Percentiles rank a stretch among this genome's conserved stretches.
phyloP scores from a whole-genome alignment of 495 filamentous ascomycete species.

The Hypoxylon perforatum region DNA sequence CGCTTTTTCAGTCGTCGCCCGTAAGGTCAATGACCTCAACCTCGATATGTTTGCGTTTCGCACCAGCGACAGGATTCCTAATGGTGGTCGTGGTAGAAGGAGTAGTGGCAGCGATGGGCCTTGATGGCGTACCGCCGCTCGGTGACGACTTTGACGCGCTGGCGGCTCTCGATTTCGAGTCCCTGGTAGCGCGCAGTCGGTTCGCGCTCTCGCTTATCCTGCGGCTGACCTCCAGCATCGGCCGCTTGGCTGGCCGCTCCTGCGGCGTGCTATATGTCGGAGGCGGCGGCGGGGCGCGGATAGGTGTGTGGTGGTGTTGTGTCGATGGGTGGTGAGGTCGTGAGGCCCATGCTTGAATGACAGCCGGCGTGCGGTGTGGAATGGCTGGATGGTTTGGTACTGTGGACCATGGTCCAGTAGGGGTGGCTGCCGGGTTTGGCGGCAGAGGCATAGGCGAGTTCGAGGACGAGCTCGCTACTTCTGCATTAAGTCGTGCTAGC shows the following conservation, averaged over 20 bases:
- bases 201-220: not conserved
- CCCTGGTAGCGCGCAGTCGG: not conserved
- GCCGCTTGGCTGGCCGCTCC: not conserved
- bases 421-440: too few relatives aligned
- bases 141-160: not conserved
- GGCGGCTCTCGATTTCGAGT: not conserved
- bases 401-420: too few relatives aligned
- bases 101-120: not conserved
- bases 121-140: not conserved
- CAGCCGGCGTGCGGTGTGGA: too few relatives aligned
- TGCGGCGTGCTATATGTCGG: not conserved
- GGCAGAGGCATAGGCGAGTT: too few relatives aligned
- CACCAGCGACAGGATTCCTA: conserved; percentile 9
- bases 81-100: not conserved
- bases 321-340: not conserved
- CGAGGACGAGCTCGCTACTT: too few relatives aligned
- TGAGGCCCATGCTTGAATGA: not conserved
- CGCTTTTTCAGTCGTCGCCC: conserved; percentile 19
- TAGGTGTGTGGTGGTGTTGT: not conserved
- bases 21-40: conserved; percentile 35
- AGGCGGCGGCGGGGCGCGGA: not conserved
- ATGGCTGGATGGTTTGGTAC: too few relatives aligned
- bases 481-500: not conserved
- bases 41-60: conserved; percentile 26
- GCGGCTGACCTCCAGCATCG: not conserved